phyloP scores from a whole-genome alignment of 148 eudicot species.

The Limonium bicolor region DNA sequence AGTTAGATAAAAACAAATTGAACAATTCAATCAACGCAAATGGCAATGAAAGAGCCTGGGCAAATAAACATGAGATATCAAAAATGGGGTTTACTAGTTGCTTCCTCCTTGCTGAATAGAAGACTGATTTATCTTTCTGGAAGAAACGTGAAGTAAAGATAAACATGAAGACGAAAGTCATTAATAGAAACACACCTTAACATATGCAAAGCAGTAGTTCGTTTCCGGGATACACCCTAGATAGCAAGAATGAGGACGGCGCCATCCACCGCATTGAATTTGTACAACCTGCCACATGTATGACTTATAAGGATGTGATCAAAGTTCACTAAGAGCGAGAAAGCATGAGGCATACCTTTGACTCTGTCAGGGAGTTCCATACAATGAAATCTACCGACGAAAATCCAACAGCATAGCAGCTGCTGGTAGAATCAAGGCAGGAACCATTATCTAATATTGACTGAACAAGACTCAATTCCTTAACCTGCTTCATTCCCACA shows the following conservation, averaged over 20 bases:
- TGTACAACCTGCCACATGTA: constrained; percentile 50
- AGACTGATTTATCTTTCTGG: too few species aligned
- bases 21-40: too few species aligned
- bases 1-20: too few species aligned
- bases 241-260: constrained; percentile 83
- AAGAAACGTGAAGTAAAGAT: too few species aligned
- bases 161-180: too few species aligned
- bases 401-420: constrained; percentile 69
- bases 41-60: too few species aligned
- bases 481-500: constrained; percentile 83
- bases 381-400: constrained; percentile 71
- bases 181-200: constrained; percentile 41
- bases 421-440: constrained; percentile 17
- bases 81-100: too few species aligned
- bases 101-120: too few species aligned
- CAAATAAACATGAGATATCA: too few species aligned
- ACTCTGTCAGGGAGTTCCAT: constrained; percentile 65
- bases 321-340: constrained; percentile 5
- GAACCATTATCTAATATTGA: constrained; percentile 23
- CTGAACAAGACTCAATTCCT: constrained; percentile 65
- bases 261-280: constrained; percentile 95
- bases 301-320: constrained; percentile 6
- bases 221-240: constrained; percentile 69
- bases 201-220: constrained; percentile 65
- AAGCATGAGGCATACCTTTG: constrained; percentile 39